Conservation (phyloP, 495 filamentous ascomycete genomes). For the Trichoderma gamsii region DNA sequence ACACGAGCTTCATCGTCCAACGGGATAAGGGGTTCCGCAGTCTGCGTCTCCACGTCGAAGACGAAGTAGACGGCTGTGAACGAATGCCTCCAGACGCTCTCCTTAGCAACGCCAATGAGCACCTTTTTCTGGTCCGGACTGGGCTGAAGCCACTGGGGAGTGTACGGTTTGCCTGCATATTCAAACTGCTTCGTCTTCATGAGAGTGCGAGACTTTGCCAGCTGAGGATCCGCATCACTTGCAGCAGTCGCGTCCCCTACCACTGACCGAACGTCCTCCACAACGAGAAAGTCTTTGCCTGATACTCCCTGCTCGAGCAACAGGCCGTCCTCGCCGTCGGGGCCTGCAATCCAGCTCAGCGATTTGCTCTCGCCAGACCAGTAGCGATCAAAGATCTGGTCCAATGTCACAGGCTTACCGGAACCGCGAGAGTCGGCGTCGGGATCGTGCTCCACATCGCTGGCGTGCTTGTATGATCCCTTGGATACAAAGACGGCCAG, state of each 20-base stretch:
- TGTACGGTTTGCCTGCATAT: slow-evolving; percentile 47
- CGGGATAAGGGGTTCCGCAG: slow-evolving; percentile 71
- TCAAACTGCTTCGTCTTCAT: slow-evolving; percentile 64
- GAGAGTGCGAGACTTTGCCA: slow-evolving; percentile 53
- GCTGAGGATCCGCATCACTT: slow-evolving; percentile 28
- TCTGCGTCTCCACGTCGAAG: slow-evolving; percentile 81
- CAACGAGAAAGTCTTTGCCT: slow-evolving; percentile 66
- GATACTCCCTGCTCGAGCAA: slow-evolving; percentile 58
- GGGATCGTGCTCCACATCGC: slow-evolving; percentile 59
- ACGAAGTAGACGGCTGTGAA: slow-evolving; percentile 84
- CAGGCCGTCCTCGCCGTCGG: slow-evolving; percentile 80
- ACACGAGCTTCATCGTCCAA: slow-evolving; percentile 57
- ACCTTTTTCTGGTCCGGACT: slow-evolving; percentile 81
- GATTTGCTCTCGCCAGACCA: slow-evolving; percentile 65
- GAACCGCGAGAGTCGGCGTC: slow-evolving; percentile 58
- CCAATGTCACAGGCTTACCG: slow-evolving; percentile 73
- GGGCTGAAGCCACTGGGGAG: slow-evolving; percentile 57
- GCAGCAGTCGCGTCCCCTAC: slow-evolving; percentile 26
- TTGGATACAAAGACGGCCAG: slow-evolving; percentile 66
- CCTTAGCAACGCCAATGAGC: slow-evolving; percentile 61
- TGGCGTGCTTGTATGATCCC: slow-evolving; percentile 57
- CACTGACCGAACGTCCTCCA: slow-evolving; percentile 72
- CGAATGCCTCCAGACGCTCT: slow-evolving; percentile 84
- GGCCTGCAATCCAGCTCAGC: slow-evolving; percentile 83
- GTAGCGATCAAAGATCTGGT: slow-evolving; percentile 66